These are phyloP conservation scores for Umbelopsis sp. DNA, from an alignment of 192 early-diverging fungal species.

Conservation along the genomic window DNA sequence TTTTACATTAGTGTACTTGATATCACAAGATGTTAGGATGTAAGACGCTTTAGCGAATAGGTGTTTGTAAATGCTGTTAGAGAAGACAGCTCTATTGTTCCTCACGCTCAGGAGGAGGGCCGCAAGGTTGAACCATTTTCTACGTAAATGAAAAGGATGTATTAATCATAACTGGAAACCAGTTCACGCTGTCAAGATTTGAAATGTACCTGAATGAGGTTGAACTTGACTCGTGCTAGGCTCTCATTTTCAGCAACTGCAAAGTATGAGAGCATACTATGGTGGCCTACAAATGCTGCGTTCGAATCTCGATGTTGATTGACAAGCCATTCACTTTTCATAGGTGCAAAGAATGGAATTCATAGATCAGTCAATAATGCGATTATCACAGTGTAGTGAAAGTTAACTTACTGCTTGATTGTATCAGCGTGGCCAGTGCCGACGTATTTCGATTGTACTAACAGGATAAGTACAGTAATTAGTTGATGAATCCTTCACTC, in stretches of 20 bases:
- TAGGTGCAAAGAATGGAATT: background rate
- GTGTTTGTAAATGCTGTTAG: background rate
- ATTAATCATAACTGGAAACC: background rate
- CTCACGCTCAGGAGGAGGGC: conserved; percentile 54
- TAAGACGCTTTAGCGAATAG: background rate
- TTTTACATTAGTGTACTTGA: no score
- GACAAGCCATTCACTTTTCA: conserved; percentile 79
- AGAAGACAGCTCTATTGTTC: conserved; percentile 33
- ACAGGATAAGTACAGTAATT: background rate
- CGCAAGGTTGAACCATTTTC: conserved; percentile 74
- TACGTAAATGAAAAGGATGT: conserved; percentile 15
- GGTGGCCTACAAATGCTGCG: conserved; percentile 79
- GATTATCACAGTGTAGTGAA: background rate
- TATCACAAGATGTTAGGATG: background rate
- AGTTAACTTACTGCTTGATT: conserved; percentile 71
- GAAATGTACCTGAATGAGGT: conserved; percentile 69
- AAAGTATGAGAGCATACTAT: conserved; percentile 75
- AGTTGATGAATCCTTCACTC: background rate
- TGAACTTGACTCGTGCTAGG: conserved; percentile 71
- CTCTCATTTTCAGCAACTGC: conserved; percentile 88
- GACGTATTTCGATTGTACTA: conserved; percentile 84
- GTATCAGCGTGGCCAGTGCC: conserved; percentile 94
- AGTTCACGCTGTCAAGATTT: background rate
- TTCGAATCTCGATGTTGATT: conserved; percentile 85
- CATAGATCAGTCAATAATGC: background rate